phyloP scores from a whole-genome alignment of 1,284 basidiomycete species.

The Ustilago loliicola region DNA sequence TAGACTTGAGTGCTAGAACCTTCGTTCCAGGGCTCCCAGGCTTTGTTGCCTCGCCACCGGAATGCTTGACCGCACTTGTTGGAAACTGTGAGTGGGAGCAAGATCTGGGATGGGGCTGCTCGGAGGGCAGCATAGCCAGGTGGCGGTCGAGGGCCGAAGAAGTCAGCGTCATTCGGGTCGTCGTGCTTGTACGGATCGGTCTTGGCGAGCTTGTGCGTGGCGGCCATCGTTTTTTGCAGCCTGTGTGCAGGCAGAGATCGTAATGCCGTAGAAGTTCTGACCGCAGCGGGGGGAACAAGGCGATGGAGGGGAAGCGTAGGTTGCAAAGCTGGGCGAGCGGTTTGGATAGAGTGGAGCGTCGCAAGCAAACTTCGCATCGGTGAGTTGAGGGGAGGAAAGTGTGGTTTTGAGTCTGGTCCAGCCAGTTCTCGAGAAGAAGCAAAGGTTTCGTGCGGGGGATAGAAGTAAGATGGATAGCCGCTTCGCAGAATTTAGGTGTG shows the following conservation, averaged over 20 bases:
- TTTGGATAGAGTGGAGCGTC: background rate
- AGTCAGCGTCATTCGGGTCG: slow-evolving; percentile 22
- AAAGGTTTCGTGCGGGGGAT: background rate
- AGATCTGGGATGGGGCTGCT: slow-evolving; percentile 51
- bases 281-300: background rate
- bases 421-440: slow-evolving; percentile 3
- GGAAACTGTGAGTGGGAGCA: slow-evolving; percentile 64
- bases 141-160: slow-evolving; percentile 52
- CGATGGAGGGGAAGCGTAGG: background rate
- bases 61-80: slow-evolving; percentile 70
- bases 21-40: slow-evolving; percentile 35
- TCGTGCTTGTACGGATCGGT: slow-evolving; percentile 18
- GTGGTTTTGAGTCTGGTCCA: background rate
- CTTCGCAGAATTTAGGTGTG: slow-evolving; percentile 2
- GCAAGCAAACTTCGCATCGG: slow-evolving; percentile 17
- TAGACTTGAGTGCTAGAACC: background rate
- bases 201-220: slow-evolving; percentile 13
- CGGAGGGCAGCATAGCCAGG: slow-evolving; percentile 42
- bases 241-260: background rate
- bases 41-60: slow-evolving; percentile 62
- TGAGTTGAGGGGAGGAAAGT: background rate
- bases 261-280: background rate
- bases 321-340: background rate
- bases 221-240: background rate
- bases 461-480: slow-evolving; percentile 12